Evolutionary conservation across 306 rosid species (phyloP).

Genomic region (Vigna trinervia): DNA sequence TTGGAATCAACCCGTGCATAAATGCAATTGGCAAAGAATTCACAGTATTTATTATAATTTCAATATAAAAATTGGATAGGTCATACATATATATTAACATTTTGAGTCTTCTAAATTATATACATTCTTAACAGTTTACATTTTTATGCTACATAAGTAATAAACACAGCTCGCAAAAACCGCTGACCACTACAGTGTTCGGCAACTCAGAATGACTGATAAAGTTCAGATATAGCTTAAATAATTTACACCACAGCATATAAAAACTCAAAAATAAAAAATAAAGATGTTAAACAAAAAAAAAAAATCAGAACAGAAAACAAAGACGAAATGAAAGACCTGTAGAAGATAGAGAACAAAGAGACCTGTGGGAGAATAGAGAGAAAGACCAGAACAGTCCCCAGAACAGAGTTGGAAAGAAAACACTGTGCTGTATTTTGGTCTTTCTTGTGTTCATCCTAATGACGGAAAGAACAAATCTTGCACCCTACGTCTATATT

Average conservation of each 20-base stretch:
- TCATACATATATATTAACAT: not conserved
- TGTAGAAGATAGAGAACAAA: not conserved
- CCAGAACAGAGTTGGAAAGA: not conserved
- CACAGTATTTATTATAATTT: not conserved
- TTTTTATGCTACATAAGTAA: not conserved
- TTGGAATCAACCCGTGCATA: not conserved
- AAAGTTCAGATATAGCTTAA: not conserved
- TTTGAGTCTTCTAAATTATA: not conserved
- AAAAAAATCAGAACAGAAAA: not conserved
- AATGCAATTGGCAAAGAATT: constrained; percentile 4
- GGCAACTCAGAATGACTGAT: not conserved
- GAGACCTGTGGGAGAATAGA: not conserved
- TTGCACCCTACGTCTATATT: not conserved
- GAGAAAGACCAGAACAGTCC: not conserved
- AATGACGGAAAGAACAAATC: not conserved
- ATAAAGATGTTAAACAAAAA: not conserved
- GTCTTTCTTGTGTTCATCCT: constrained; percentile 5
- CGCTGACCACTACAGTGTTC: not conserved
- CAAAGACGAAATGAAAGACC: not conserved
- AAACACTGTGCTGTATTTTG: not conserved
- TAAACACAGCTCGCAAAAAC: not conserved
- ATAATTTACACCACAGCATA: not conserved
- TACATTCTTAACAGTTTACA: not conserved
- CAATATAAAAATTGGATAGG: not conserved
- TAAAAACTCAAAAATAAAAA: not conserved